phyloP scores from a whole-genome alignment of 2,329 filamentous ascomycete species.

The Knoxdaviesia proteae region DNA sequence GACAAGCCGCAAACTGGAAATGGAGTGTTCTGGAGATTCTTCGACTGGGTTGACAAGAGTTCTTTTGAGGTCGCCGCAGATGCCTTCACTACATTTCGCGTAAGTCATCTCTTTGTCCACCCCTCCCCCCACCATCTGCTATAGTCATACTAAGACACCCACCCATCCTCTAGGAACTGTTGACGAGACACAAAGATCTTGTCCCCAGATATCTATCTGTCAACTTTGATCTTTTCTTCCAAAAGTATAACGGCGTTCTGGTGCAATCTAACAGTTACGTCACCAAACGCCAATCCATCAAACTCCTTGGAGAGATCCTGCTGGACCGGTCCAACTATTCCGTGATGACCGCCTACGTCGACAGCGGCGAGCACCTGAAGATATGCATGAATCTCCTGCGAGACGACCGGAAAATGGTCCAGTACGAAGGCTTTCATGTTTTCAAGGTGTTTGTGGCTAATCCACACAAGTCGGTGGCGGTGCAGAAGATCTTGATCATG shows the following conservation, averaged over 20 bases:
- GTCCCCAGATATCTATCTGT: constrained; percentile 71
- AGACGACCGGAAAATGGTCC: constrained; percentile 95
- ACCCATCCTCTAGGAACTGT: constrained; percentile 43
- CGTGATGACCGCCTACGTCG: constrained; percentile 95
- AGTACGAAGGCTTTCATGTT: constrained; percentile 97
- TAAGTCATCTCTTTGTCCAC: constrained; percentile 20
- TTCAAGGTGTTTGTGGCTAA: constrained; percentile 99
- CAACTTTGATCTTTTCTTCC: constrained; percentile 89
- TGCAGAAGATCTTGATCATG: constrained; percentile 89
- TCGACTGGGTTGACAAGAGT: constrained; percentile 90
- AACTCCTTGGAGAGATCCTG: constrained; percentile 83
- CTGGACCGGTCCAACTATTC: constrained; percentile 91
- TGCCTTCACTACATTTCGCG: constrained; percentile 91
- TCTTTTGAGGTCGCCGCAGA: constrained; percentile 94
- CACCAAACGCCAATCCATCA: constrained; percentile 94
- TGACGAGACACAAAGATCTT: constrained; percentile 84
- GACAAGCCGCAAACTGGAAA: constrained; percentile 55
- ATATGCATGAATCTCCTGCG: constrained; percentile 94
- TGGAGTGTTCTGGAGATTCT: constrained; percentile 92
- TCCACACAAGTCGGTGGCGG: constrained; percentile 89
- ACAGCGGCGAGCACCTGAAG: constrained; percentile 87
- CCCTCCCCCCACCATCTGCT: neutral
- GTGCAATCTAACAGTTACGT: constrained; percentile 92
- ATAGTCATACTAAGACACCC: neutral
- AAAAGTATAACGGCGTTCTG: constrained; percentile 68